phyloP scores from a whole-genome alignment of 371 early-diverging fungal species.

The Capniomyces stellatus region DNA sequence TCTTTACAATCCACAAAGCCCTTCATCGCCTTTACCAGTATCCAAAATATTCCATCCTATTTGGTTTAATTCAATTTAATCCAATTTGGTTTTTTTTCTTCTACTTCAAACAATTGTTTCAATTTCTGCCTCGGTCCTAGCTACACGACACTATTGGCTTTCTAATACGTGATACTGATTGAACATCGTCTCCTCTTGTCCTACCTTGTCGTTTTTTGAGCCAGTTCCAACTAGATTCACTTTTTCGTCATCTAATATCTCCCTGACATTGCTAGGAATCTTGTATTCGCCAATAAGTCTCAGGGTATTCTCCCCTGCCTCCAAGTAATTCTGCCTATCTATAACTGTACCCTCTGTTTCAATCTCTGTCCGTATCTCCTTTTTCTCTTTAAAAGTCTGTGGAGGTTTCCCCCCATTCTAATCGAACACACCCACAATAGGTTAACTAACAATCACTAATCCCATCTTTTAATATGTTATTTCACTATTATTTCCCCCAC shows the following conservation, averaged over 20 bases:
- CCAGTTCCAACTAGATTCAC: not conserved
- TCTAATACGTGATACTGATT: not conserved
- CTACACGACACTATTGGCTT: not conserved
- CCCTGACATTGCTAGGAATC: not conserved
- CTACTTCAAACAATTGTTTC: not conserved
- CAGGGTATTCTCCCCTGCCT: constrained; percentile 29
- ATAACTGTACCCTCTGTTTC: constrained; percentile 28
- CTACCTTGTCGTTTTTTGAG: not conserved
- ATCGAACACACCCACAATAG: too few relatives aligned
- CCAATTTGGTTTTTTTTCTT: too few relatives aligned
- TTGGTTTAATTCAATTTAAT: not conserved
- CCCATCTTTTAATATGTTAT: too few relatives aligned
- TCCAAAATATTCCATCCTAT: constrained; percentile 56
- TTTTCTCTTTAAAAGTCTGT: constrained; percentile 36
- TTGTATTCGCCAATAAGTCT: not conserved
- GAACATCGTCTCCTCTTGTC: not conserved
- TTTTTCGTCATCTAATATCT: too few relatives aligned
- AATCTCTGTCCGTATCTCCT: constrained; percentile 43
- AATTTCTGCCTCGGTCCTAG: not conserved
- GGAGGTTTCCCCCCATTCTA: constrained; percentile 25
- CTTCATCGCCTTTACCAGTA: constrained; percentile 50
- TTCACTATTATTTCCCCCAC: too few relatives aligned
- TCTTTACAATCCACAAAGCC: constrained; percentile 48
- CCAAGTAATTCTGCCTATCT: constrained; percentile 71
- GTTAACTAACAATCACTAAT: too few relatives aligned